Base-by-base conservation (phyloP, 805 yeast genomes). In the Candida awuae region DNA sequence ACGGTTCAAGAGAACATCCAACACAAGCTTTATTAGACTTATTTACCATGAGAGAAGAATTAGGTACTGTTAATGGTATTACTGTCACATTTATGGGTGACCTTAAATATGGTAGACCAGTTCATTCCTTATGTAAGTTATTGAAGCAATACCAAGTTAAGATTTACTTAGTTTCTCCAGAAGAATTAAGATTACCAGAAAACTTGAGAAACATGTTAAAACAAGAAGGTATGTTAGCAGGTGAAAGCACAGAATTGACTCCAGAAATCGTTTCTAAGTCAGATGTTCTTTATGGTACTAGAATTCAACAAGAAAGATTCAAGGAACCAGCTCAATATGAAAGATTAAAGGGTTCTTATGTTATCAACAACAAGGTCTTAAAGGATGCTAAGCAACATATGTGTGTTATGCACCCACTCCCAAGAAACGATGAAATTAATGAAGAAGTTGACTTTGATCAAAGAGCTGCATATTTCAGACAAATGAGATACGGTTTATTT, bases 31-130 rank as follows among this genome's bases (percentile, higher is more conserved):
- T 92, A 70, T 71, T 94, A 57, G 99, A 92, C 62, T 70, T 92
- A 64, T 92, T 90, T 75, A 92, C 99, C 38, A 92, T 92, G 54
- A 85, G 99, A 69, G 99, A 92, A 66, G 99, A 92, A 69, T 71
- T 92, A 49, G 99, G 99, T 61, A 86, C 97, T 43, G 97, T 94
- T 39, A 92, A 92, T 62, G 97, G 97, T 61, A 82, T 94, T 58
- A 87, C 96, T 27, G 92, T 92, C 48, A 92, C 99, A 4, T 92
- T 92, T 65, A 87, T 92, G 95, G 99, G 99, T 58, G 99, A 92
- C 61, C 75, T 92, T 73, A 87, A 86, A 63, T 86, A 86, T 59
- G 99, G 99, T 44, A 83, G 99, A 70, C 95, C 99, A 45, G 97
- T 92, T 34, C 99, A 92, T 67, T 90, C 97, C 6, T 74, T 92